phyloP scores from a whole-genome alignment of 805 yeast species.

The Lachancea sp. region DNA sequence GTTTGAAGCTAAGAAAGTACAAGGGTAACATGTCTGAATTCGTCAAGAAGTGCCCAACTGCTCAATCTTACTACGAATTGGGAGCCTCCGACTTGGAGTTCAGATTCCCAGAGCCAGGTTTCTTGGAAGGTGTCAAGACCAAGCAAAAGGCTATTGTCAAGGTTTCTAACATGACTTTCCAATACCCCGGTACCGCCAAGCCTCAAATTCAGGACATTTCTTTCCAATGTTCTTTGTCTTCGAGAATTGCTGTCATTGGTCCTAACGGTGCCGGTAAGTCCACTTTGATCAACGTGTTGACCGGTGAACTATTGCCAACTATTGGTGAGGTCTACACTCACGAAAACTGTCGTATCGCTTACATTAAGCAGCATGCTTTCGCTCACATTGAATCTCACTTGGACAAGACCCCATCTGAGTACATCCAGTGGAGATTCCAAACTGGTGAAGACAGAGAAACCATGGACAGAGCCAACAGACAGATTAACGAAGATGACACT shows the following conservation, averaged over 20 bases:
- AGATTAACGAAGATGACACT: constrained; percentile 94
- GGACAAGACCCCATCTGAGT: constrained; percentile 99
- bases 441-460: constrained; percentile 99
- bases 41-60: constrained; percentile 97
- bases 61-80: constrained; percentile 96
- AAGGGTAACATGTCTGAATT: constrained; percentile 99
- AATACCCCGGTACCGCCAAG: constrained; percentile 96
- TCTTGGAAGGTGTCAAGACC: constrained; percentile 99
- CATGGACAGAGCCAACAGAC: constrained; percentile 99
- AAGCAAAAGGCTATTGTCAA: constrained; percentile 99
- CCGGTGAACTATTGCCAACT: constrained; percentile 99
- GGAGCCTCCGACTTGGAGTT: constrained; percentile 97
- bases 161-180: constrained; percentile 96
- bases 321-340: constrained; percentile 98
- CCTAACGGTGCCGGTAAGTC: constrained; percentile 99
- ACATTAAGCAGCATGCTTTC: constrained; percentile 99
- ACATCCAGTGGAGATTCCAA: constrained; percentile 99
- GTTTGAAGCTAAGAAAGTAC: constrained; percentile 99
- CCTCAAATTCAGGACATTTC: constrained; percentile 88
- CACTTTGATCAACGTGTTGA: constrained; percentile 94
- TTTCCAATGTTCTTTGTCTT: constrained; percentile 98
- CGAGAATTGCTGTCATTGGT: constrained; percentile 99
- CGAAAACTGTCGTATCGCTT: constrained; percentile 99
- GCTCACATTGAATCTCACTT: constrained; percentile 98
- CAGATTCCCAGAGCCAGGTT: constrained; percentile 99